Percentiles rank a stretch among this genome's conserved stretches.
phyloP scores from a whole-genome alignment of 1,139 yeast species.

The Candida neerlandica region DNA sequence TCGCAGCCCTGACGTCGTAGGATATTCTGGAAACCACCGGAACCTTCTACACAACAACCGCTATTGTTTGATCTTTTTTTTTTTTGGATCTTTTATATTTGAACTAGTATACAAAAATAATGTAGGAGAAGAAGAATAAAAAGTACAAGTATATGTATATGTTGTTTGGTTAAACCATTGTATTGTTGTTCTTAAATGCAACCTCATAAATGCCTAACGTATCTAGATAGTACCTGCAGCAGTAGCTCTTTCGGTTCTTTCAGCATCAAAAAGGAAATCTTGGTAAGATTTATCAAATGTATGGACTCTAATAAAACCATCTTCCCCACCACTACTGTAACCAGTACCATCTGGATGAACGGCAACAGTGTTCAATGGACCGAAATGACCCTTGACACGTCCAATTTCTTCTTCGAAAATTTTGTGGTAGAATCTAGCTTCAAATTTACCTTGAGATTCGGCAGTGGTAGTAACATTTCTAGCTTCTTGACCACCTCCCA shows the following conservation, averaged over 20 bases:
- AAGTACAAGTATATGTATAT: background rate
- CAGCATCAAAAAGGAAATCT: constrained; percentile 91
- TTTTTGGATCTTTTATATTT: background rate
- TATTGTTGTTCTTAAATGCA: too few species aligned
- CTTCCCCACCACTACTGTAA: constrained; percentile 97
- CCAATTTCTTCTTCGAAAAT: constrained; percentile 95
- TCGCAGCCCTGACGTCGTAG: constrained; percentile 1
- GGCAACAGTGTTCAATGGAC: constrained; percentile 93
- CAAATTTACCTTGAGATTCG: constrained; percentile 93
- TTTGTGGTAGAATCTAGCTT: constrained; percentile 94
- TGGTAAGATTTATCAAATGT: constrained; percentile 89
- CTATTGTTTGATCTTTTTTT: too few species aligned
- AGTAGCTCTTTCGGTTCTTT: constrained; percentile 67
- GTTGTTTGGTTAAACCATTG: background rate
- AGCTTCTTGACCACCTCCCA: constrained; percentile 99
- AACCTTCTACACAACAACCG: background rate
- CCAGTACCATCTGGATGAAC: constrained; percentile 94
- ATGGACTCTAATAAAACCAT: constrained; percentile 94
- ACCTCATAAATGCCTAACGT: background rate
- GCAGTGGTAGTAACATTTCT: constrained; percentile 96
- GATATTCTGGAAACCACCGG: constrained; percentile 1
- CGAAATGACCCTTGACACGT: constrained; percentile 97
- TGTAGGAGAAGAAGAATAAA: background rate
- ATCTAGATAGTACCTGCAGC: constrained; percentile 32
- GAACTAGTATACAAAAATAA: constrained; percentile 2